A percentile compares a stretch with the other conserved stretches of the same genome.
Evolutionary conservation across 805 yeast species (phyloP).

Genomic region (Yamadazyma insecticola): DNA sequence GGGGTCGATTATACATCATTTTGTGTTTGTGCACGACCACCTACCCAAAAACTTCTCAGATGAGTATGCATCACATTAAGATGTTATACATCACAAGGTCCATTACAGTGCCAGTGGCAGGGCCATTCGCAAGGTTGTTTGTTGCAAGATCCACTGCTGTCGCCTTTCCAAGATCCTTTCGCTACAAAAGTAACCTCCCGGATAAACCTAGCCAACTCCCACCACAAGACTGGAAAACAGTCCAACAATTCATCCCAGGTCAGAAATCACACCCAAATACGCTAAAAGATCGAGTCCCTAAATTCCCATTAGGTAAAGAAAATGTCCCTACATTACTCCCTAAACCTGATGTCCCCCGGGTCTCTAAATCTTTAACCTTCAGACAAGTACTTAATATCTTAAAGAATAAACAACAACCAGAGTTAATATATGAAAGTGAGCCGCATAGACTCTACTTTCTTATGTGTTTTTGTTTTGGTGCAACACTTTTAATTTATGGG

Average conservation of each 20-base stretch:
- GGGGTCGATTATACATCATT: no score
- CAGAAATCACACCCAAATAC: conserved; percentile 42
- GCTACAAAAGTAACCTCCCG: no score
- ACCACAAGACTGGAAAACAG: conserved; percentile 38
- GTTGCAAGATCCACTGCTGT: no score
- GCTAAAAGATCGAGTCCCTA: conserved; percentile 56
- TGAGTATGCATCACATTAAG: no score
- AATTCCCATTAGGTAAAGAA: conserved; percentile 62
- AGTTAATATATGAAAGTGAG: conserved; percentile 76
- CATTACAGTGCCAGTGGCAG: no score
- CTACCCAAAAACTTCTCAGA: no score
- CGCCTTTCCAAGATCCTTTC: no score
- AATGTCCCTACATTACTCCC: conserved; percentile 65
- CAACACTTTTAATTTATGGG: conserved; percentile 67
- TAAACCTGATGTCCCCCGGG: conserved; percentile 73
- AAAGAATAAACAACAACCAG: conserved; percentile 55
- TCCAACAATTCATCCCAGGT: conserved; percentile 55
- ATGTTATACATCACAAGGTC: no score
- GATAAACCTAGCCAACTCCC: conserved; percentile 1
- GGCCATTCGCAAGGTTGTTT: no score
- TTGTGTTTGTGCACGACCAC: no score
- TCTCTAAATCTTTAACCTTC: conserved; percentile 52
- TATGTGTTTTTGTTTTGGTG: conserved; percentile 61
- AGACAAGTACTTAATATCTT: conserved; percentile 59
- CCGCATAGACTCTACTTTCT: conserved; percentile 75